A percentile compares a stretch with the other conserved stretches of the same genome.
These are phyloP conservation scores for Gypsophila paniculata DNA, from an alignment of 179 eudicot species.

Conservation along the genomic window DNA sequence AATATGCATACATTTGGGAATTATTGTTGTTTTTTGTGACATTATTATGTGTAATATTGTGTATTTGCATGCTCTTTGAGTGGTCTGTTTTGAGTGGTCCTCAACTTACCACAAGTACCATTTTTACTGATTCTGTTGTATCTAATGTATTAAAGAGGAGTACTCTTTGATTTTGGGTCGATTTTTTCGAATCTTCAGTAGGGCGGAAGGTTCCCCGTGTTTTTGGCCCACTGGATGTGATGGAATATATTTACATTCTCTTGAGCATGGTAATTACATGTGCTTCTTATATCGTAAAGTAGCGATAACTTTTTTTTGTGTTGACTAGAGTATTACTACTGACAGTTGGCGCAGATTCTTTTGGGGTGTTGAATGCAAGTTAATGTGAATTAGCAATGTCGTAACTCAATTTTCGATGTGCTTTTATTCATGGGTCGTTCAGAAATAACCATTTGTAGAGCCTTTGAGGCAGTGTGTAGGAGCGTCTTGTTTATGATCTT, in stretches of 20 bases:
- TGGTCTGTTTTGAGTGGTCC: constrained; percentile 26
- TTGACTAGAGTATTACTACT: no score
- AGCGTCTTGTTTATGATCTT: neutral
- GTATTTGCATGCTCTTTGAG: constrained; percentile 11
- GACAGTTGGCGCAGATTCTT: no score
- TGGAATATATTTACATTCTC: neutral
- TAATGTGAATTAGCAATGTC: no score
- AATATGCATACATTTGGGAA: constrained; percentile 4
- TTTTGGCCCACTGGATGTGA: neutral
- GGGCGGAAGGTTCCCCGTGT: neutral
- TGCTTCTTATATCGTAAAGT: constrained; percentile 14
- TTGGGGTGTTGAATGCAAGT: no score
- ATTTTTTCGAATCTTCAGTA: neutral
- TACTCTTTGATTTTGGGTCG: constrained; percentile 3
- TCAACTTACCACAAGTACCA: constrained; percentile 7
- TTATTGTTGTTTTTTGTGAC: constrained; percentile 14
- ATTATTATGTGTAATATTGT: neutral
- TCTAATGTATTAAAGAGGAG: neutral
- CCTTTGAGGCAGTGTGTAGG: neutral
- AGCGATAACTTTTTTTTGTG: no score
- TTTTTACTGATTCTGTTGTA: neutral
- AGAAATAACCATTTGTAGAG: neutral
- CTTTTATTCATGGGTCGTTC: no score
- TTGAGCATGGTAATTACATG: no score
- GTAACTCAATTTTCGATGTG: no score